These are phyloP conservation scores for Aspergillus sp. DNA, from an alignment of 2,329 filamentous ascomycete species.

Conservation along the genomic window DNA sequence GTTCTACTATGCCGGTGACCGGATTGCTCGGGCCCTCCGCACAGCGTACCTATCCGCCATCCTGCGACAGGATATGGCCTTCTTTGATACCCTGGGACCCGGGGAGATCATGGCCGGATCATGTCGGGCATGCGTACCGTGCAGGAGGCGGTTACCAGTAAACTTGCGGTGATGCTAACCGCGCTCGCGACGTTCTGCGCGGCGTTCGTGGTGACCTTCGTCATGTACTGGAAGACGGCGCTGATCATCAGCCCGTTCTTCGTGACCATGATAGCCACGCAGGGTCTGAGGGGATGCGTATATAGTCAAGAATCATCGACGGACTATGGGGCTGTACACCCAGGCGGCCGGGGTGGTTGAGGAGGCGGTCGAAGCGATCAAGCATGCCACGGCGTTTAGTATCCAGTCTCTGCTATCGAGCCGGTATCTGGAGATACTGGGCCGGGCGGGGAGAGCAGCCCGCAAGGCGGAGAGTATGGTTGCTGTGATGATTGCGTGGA, in stretches of 20 bases:
- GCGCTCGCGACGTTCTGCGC: conserved; percentile 72
- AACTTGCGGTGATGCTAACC: conserved; percentile 66
- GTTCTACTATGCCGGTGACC: conserved; percentile 78
- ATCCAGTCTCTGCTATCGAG: too few species aligned
- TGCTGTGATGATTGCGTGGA: too few species aligned
- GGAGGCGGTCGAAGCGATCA: too few species aligned
- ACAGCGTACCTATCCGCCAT: conserved; percentile 73
- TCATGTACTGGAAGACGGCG: conserved; percentile 86
- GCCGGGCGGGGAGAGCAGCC: too few species aligned
- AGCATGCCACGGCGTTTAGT: too few species aligned
- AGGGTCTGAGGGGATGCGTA: too few species aligned
- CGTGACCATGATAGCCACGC: too few species aligned
- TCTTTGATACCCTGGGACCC: conserved; percentile 81
- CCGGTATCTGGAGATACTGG: too few species aligned
- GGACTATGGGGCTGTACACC: too few species aligned
- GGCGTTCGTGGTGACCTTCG: conserved; percentile 79
- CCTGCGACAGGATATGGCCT: conserved; percentile 77
- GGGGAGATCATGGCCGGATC: conserved; percentile 89
- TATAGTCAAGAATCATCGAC: too few species aligned
- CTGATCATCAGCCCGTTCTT: conserved; percentile 47
- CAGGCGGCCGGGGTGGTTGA: too few species aligned
- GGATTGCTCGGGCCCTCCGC: conserved; percentile 66
- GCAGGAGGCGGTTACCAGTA: conserved; percentile 86
- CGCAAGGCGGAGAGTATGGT: too few species aligned
- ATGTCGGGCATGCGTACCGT: conserved; percentile 85